Conservation (phyloP, 441 rosid species). For the Cnidoscolus chayamansa region DNA sequence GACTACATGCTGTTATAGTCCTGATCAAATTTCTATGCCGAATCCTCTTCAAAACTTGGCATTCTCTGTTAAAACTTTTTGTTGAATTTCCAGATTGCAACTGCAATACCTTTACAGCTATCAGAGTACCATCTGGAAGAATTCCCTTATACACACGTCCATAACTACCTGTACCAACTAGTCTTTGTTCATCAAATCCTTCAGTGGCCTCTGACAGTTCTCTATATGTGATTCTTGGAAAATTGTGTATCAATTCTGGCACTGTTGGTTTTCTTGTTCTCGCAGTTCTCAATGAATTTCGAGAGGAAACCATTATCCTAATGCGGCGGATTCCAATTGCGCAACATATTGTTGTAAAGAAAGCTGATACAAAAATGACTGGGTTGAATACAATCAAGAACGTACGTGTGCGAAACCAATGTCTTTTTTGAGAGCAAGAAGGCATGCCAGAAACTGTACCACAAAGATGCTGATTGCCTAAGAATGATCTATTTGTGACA, state of each 20-base stretch:
- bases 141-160: constrained; percentile 29
- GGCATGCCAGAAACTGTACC: constrained; percentile 19
- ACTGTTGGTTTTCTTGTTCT: background rate
- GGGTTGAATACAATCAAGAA: constrained; percentile 15
- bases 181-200: constrained; percentile 24
- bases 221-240: constrained; percentile 50
- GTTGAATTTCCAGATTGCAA: constrained; percentile 25
- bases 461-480: constrained; percentile 26
- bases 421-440: constrained; percentile 14
- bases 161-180: constrained; percentile 28
- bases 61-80: constrained; percentile 31
- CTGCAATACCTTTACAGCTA: constrained; percentile 32
- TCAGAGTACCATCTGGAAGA: constrained; percentile 25
- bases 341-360: constrained; percentile 13
- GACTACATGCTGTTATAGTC: constrained; percentile 30
- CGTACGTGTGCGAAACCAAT: background rate
- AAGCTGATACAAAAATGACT: constrained; percentile 6
- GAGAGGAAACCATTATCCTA: constrained; percentile 29
- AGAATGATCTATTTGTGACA: constrained; percentile 19
- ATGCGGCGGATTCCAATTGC: constrained; percentile 27
- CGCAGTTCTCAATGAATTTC: constrained; percentile 1
- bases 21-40: constrained; percentile 32
- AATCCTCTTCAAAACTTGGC: constrained; percentile 30
- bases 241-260: constrained; percentile 14
- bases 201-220: constrained; percentile 27